Evolutionary conservation across 805 yeast genomes (phyloP).

Genomic region (Hanseniaspora lindneri): DNA sequence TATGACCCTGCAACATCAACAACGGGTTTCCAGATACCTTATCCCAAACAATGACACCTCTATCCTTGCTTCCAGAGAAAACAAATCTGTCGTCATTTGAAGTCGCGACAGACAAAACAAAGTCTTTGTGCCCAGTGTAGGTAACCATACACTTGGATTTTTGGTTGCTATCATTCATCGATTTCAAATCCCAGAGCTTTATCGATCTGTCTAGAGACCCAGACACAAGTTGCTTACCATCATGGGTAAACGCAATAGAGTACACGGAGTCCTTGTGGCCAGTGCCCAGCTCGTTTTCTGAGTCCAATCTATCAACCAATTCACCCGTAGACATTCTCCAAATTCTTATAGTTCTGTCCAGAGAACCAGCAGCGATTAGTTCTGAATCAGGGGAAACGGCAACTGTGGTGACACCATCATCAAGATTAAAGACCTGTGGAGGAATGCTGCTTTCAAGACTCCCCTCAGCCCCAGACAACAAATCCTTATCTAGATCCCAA

Average conservation of each 20-base stretch:
- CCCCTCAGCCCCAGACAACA: slow-evolving; percentile 15
- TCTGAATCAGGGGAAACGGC: slow-evolving; percentile 94
- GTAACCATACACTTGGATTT: slow-evolving; percentile 67
- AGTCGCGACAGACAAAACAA: slow-evolving; percentile 84
- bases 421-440: slow-evolving; percentile 80
- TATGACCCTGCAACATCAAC: slow-evolving; percentile 92
- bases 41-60: slow-evolving; percentile 97
- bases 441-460: slow-evolving; percentile 31
- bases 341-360: slow-evolving; percentile 88
- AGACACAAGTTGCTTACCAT: slow-evolving; percentile 82
- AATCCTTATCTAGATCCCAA: slow-evolving; percentile 55
- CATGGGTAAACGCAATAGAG: slow-evolving; percentile 83
- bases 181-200: slow-evolving; percentile 83
- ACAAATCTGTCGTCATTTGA: slow-evolving; percentile 88
- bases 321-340: slow-evolving; percentile 93
- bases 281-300: slow-evolving; percentile 75
- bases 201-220: slow-evolving; percentile 94
- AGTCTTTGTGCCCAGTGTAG: slow-evolving; percentile 91
- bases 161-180: slow-evolving; percentile 21
- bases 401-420: slow-evolving; percentile 96
- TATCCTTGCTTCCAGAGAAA: slow-evolving; percentile 88
- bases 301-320: slow-evolving; percentile 81
- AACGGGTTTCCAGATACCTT: slow-evolving; percentile 81
- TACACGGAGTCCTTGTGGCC: slow-evolving; percentile 96
- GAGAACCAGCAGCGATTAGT: slow-evolving; percentile 88